Evolutionary conservation across 306 rosid species (phyloP).

Genomic region (Carpinus viminea): DNA sequence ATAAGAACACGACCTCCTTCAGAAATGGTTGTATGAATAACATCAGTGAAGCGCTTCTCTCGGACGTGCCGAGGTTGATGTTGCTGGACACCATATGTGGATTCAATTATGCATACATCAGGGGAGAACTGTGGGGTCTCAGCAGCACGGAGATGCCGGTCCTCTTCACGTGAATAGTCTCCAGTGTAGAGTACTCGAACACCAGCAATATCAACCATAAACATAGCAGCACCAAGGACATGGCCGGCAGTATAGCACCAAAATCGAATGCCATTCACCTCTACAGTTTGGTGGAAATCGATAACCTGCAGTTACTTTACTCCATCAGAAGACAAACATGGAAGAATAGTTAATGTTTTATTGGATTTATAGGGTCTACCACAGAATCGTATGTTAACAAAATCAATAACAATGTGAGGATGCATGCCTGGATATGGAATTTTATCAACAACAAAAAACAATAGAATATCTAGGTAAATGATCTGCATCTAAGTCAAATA

Average conservation of each 20-base stretch:
- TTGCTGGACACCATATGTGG: slow-evolving; percentile 90
- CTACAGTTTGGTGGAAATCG: slow-evolving; percentile 94
- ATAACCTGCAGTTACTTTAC: slow-evolving; percentile 64
- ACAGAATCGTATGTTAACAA: neutral
- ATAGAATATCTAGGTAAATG: neutral
- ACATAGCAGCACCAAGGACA: slow-evolving; percentile 99
- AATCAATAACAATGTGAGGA: neutral
- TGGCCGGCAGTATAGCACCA: slow-evolving; percentile 99
- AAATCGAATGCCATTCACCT: slow-evolving; percentile 88
- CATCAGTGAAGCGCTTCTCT: slow-evolving; percentile 91
- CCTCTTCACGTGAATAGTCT: slow-evolving; percentile 97
- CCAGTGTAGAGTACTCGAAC: slow-evolving; percentile 95
- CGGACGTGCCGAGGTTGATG: slow-evolving; percentile 90
- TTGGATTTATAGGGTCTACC: neutral
- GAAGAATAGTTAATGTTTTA: neutral
- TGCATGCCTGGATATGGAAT: neutral
- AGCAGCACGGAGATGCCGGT: slow-evolving; percentile 94
- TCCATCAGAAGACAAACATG: slow-evolving; percentile 16
- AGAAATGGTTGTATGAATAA: slow-evolving; percentile 81
- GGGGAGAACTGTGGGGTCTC: slow-evolving; percentile 96
- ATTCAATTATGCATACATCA: slow-evolving; percentile 91
- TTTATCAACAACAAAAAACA: neutral
- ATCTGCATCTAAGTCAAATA: too few species aligned
- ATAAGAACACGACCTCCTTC: slow-evolving; percentile 97
- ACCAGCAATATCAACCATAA: slow-evolving; percentile 97